These are phyloP conservation scores for Aspergillus sp. DNA, from an alignment of 2,329 filamentous ascomycete species.

Conservation along the genomic window DNA sequence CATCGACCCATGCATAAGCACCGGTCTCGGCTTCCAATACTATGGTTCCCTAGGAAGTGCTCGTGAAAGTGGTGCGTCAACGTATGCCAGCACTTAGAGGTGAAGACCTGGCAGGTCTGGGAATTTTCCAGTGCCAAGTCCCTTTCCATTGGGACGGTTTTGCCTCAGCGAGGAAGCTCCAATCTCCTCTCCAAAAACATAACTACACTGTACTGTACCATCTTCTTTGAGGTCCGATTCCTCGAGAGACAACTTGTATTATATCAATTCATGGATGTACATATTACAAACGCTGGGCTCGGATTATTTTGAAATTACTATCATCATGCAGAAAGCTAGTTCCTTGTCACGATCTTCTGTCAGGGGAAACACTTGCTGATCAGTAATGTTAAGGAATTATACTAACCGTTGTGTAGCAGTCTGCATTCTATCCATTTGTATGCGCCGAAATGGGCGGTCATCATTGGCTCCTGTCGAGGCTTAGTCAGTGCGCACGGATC, in stretches of 20 bases:
- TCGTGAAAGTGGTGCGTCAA: background rate
- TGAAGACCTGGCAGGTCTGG: background rate
- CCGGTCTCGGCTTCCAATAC: background rate
- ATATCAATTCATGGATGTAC: background rate
- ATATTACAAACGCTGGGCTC: background rate
- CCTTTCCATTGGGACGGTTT: background rate
- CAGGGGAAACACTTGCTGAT: no score
- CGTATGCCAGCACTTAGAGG: background rate
- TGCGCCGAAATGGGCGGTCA: background rate
- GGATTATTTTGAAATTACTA: background rate
- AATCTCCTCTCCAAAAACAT: slow-evolving; percentile 9
- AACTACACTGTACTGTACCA: background rate
- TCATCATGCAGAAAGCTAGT: no score
- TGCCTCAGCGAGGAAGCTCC: background rate
- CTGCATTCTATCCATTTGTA: background rate
- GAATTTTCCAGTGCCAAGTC: background rate
- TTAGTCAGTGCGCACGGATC: slow-evolving; percentile 31
- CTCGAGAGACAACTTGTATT: slow-evolving; percentile 2
- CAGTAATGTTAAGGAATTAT: no score
- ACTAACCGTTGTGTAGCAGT: background rate
- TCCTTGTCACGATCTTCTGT: no score
- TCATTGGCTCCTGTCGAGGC: background rate
- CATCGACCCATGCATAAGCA: background rate
- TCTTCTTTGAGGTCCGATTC: background rate
- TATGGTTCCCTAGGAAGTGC: background rate